Conservation (phyloP, 176 grass and related monocot species). For the Eremochloa ophiuroides region DNA sequence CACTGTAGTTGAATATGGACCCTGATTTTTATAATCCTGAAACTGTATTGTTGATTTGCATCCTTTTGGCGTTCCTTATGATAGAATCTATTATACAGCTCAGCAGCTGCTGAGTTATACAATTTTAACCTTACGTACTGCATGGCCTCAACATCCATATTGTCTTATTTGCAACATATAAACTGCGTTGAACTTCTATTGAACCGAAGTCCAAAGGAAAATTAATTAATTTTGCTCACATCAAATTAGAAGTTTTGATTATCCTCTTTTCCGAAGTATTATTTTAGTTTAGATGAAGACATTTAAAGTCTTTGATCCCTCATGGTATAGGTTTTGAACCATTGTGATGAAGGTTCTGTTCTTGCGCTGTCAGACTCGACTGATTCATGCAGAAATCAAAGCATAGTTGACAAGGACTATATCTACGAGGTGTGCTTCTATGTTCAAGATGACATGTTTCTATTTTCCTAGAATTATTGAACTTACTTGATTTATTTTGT, state of each 20-base stretch:
- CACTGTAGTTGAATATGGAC: not conserved
- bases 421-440: constrained; percentile 45
- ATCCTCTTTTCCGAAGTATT: not conserved
- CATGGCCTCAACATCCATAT: not conserved
- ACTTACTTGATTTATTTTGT: constrained; percentile 4
- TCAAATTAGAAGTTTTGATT: not conserved
- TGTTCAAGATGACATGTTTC: not conserved
- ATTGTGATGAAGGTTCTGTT: constrained; percentile 20
- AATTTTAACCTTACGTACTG: not conserved
- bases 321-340: constrained; percentile 23
- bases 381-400: constrained; percentile 21
- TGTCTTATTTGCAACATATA: not conserved
- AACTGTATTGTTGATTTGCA: not conserved
- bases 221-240: not conserved
- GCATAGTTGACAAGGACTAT: constrained; percentile 20
- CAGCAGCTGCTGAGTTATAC: not conserved
- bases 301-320: constrained; percentile 13
- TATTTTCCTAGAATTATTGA: not conserved
- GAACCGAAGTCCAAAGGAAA: not conserved
- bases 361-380: constrained; percentile 8
- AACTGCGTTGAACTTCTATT: not conserved
- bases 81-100: not conserved
- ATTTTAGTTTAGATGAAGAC: not conserved
- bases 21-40: not conserved
- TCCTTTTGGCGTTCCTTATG: not conserved